Base-by-base conservation (phyloP, 2,329 filamentous ascomycete species). In the Fusarium poae region DNA sequence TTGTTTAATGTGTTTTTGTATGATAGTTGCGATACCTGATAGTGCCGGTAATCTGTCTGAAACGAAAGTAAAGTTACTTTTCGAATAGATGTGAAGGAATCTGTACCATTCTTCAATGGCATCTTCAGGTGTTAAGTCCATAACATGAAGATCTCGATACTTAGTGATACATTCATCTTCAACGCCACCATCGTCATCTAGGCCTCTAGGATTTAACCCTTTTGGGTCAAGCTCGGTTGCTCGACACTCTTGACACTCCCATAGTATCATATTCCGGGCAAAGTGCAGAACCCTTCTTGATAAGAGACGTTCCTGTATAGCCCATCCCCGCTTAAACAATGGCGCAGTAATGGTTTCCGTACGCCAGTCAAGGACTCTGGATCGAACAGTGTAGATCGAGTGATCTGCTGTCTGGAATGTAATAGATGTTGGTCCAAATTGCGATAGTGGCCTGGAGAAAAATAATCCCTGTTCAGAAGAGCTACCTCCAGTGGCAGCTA, bases 211-310 rank as follows among this genome's bases (percentile, higher is more conserved):
- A 0, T 25, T 4, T 16, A 20, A 25, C 6, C 16, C 10, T 20
- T 21, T 2, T 7, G 30, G 43, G 1, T 43, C 45, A 0, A 25
- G 32, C 4, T 57, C 57, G 3, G 10, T 53, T 1, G 37, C 40
- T 7, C 25, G 18, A 1, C 8, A 2, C 2, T 35, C 39, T 1
- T 18, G 1, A 11, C 58, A 62, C 39, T 62, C 58, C 55, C 58
- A 62, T 0, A 53, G 2, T 2, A 52, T 29, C 13, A n/a, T 11
- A 2, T 20, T 45, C 2, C 7, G 9, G 1, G 15, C 39, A 16
- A 62, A 62, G 20, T 62, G 55, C 5, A 62, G 10, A 6, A 30
- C 42, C 5, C 45, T 60, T 4, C 4, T 35, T 1, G 58, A 62
- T 1, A 62, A 6, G 1, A 60, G n/a, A 3, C 55, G 18, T 4